Evolutionary conservation across 1,139 yeast species (phyloP), one percentile per base, ranked within the genome.

Genomic region (Pichia sp.): DNA sequence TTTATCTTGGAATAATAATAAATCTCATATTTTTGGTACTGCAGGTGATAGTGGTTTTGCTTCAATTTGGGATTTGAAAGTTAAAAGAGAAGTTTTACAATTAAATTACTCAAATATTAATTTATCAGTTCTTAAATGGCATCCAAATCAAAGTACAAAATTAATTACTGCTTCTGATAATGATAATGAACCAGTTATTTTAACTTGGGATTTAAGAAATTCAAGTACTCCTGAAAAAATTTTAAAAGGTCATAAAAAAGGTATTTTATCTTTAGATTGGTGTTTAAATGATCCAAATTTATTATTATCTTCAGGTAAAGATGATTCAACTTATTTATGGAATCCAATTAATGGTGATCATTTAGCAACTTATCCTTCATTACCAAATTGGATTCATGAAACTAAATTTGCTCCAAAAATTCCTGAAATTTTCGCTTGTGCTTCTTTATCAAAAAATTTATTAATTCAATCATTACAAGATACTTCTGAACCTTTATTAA

Each of bases 141-240:
- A 58, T 87, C 98, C 98, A 92, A 86, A 63, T 92, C 97, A 53
- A 71, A 81, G 94, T 42, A 92, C 97, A 12, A 82, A 81, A 60
- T 76, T 94, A 53, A 78, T 86, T 35, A 90, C 97, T 30, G 96
- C 96, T 29, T 82, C 94, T 38, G 89, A 83, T 47, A 78, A 78
- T 50, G 97, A 90, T 63, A 69, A 74, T 20, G 80, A 82, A 51
- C 96, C 98, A 10, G 74, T 86, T 34, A 81, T 94, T 45, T 68
- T 87, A 54, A 73, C 92, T 16, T 94, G 98, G 98, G 97, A 92
- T 68, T 74, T 94, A 60, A 79, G 97, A 65, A 92, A 92, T 63
- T 79, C 96, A 25, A 84, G 85, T 60, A 90, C 86, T 24, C 98
- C 99, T 7, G 90, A 87, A 61, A 68, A 69, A 51, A 70, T 85